These are phyloP conservation scores for Apiospora marii DNA, from an alignment of 2,329 filamentous ascomycete genomes.

Conservation along the genomic window DNA sequence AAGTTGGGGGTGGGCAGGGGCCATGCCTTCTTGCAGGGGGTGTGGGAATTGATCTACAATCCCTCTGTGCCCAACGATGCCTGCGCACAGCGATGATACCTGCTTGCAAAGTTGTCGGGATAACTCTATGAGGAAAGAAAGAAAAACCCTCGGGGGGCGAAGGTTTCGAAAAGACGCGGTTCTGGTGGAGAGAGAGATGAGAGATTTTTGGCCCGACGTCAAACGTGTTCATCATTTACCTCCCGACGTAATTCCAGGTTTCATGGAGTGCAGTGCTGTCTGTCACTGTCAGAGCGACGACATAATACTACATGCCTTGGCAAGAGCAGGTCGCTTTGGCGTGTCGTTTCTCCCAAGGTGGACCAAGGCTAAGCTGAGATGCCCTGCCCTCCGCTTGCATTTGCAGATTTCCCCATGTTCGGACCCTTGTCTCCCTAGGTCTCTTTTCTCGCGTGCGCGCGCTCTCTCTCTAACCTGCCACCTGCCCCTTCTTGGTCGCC, in stretches of 20 bases:
- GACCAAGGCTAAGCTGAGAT: slow-evolving; percentile 13
- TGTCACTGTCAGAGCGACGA: background rate
- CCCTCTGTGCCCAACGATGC: slow-evolving; percentile 6
- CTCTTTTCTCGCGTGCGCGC: background rate
- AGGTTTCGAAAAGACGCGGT: background rate
- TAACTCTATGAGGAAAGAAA: background rate
- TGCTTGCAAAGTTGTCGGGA: background rate
- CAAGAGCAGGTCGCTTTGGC: background rate
- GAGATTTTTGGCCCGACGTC: no score
- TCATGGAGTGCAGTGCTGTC: no score
- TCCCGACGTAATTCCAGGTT: background rate
- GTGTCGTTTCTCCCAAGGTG: background rate
- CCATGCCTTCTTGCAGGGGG: background rate
- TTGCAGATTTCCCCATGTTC: slow-evolving; percentile 17
- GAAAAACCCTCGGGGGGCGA: background rate
- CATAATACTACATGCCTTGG: background rate
- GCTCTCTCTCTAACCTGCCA: background rate
- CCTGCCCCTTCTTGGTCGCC: background rate
- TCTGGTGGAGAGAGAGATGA: background rate
- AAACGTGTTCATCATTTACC: slow-evolving; percentile 2
- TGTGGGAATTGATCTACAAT: slow-evolving; percentile 16
- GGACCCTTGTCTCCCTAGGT: background rate
- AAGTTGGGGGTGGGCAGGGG: slow-evolving; percentile 7
- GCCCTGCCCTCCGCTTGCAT: slow-evolving; percentile 3
- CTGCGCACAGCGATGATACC: background rate